Conservation (phyloP, 2,329 filamentous ascomycete species). For the Periglandula ipomoeae region DNA sequence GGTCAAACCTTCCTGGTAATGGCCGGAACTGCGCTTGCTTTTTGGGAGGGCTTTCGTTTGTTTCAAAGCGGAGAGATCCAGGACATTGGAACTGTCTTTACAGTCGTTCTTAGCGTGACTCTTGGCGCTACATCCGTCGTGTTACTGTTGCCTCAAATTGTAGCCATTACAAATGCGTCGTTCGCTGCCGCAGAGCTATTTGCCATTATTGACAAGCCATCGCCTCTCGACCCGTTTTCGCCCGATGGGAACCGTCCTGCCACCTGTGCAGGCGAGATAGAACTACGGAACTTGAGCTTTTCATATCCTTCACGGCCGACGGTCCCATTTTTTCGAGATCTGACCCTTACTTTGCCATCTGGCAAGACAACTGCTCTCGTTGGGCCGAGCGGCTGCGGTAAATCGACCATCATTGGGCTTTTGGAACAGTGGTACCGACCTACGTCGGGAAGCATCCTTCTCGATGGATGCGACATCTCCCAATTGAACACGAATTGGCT, state of each 20-base stretch:
- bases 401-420: constrained; percentile 48
- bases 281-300: constrained; percentile 39
- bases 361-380: constrained; percentile 45
- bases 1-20: constrained; percentile 39
- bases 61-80: constrained; percentile 33
- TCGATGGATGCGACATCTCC: constrained; percentile 26
- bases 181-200: constrained; percentile 39
- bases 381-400: constrained; percentile 48
- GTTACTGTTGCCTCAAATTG: constrained; percentile 35
- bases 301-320: constrained; percentile 48
- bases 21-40: constrained; percentile 37
- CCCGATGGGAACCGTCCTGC: constrained; percentile 21
- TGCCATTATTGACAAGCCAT: constrained; percentile 35
- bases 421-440: constrained; percentile 52
- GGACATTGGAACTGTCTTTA: constrained; percentile 35
- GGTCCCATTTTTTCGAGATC: constrained; percentile 32
- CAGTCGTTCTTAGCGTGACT: constrained; percentile 39
- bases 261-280: constrained; percentile 33
- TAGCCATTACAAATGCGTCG: constrained; percentile 36
- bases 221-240: constrained; percentile 33
- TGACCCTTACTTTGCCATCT: constrained; percentile 34
- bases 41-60: constrained; percentile 43
- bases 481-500: background rate
- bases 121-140: constrained; percentile 36
- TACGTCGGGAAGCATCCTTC: constrained; percentile 31